phyloP scores from a whole-genome alignment of 768 basidiomycete genomes.

The Lactarius evosmus region DNA sequence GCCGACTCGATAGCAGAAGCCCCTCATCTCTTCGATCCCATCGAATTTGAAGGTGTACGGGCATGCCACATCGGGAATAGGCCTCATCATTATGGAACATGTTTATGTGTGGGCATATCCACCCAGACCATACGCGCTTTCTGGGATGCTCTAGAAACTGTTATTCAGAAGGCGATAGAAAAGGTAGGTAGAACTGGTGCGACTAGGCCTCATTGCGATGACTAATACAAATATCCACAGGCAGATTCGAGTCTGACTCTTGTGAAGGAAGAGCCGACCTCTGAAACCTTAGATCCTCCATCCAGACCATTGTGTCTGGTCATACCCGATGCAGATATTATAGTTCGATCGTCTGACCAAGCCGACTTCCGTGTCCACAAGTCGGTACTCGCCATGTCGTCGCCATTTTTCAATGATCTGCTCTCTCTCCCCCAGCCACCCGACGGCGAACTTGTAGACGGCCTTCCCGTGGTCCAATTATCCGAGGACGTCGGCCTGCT shows the following conservation, averaged over 20 bases:
- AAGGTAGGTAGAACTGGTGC: background rate
- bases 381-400: constrained; percentile 31
- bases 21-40: background rate
- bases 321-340: background rate
- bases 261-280: background rate
- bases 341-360: background rate
- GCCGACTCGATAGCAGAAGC: background rate
- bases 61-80: background rate
- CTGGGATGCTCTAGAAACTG: background rate
- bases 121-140: background rate
- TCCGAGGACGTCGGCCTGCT: background rate
- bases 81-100: too few species aligned
- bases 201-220: background rate
- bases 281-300: background rate
- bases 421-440: background rate
- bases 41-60: background rate
- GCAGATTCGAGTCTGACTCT: background rate
- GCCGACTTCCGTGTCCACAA: constrained; percentile 32
- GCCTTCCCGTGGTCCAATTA: background rate
- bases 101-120: background rate
- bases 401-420: background rate
- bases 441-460: background rate
- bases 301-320: background rate
- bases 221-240: background rate
- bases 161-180: background rate